Percentiles rank a stretch among this genome's conserved stretches.
phyloP scores from a whole-genome alignment of 2,329 filamentous ascomycete species.

The Fusarium keratoplasticum region DNA sequence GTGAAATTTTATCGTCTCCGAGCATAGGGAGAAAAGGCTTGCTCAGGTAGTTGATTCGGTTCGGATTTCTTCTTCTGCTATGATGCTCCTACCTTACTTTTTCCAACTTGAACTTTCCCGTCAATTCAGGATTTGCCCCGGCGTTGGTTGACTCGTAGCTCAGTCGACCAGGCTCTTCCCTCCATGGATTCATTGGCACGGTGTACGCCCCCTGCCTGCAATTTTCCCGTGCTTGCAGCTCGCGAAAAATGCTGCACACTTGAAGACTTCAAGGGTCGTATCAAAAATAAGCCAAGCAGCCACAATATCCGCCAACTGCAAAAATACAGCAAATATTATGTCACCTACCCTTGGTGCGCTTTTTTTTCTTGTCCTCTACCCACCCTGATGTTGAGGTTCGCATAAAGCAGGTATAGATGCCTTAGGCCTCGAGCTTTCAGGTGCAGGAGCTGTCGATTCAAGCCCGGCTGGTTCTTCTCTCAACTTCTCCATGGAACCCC shows the following conservation, averaged over 20 bases:
- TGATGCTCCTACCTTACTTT: neutral
- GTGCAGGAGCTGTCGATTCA: neutral
- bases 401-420: slow-evolving; percentile 20
- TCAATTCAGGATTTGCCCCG: neutral
- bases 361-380: neutral
- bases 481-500: neutral
- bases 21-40: neutral
- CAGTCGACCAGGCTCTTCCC: neutral
- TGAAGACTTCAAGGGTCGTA: neutral
- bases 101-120: neutral
- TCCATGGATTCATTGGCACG: neutral
- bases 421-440: slow-evolving; percentile 5
- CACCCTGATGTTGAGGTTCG: slow-evolving; percentile 11
- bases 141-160: neutral
- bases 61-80: neutral
- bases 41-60: neutral
- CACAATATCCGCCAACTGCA: no score
- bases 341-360: neutral
- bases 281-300: neutral
- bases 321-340: neutral
- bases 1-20: neutral
- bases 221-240: neutral
- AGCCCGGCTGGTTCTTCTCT: neutral
- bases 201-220: slow-evolving; percentile 3
- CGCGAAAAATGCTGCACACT: neutral